Evolutionary conservation across 164 flowering plant species (phyloP).

Genomic region (Dillenia suffruticosa): DNA sequence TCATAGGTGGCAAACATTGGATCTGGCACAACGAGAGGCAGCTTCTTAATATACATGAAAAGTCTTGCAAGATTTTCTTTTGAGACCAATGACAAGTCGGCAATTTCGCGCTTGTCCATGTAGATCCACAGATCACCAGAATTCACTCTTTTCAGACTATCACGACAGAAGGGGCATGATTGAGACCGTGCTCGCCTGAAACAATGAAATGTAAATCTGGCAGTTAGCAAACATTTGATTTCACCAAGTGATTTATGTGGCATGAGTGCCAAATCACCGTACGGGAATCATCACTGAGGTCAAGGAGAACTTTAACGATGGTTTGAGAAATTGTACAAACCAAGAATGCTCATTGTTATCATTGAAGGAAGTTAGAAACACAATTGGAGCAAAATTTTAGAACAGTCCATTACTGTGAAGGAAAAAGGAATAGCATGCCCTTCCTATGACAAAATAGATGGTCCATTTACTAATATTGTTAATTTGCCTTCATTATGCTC

Average conservation of each 20-base stretch:
- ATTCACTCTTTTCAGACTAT: slow-evolving; percentile 67
- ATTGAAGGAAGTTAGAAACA: too few species aligned
- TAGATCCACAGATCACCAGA: slow-evolving; percentile 86
- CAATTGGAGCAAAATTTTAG: too few species aligned
- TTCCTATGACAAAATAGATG: too few species aligned
- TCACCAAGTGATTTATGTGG: neutral
- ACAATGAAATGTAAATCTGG: neutral
- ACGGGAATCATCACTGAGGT: too few species aligned
- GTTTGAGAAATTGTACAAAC: too few species aligned
- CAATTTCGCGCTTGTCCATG: slow-evolving; percentile 42
- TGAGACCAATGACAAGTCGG: slow-evolving; percentile 44
- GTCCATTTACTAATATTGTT: too few species aligned
- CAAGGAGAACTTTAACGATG: too few species aligned
- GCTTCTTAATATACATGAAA: slow-evolving; percentile 60
- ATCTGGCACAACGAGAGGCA: slow-evolving; percentile 71
- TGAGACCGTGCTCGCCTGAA: slow-evolving; percentile 74
- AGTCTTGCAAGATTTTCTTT: slow-evolving; percentile 69
- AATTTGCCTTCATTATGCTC: too few species aligned
- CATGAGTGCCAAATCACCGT: too few species aligned
- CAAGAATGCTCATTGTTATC: too few species aligned
- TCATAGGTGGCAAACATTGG: slow-evolving; percentile 40
- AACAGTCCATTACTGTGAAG: too few species aligned
- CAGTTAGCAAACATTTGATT: neutral
- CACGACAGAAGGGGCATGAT: slow-evolving; percentile 92
- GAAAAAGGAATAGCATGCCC: too few species aligned